Conservation (phyloP, 345 rosid species). For the Dimocarpus longan region DNA sequence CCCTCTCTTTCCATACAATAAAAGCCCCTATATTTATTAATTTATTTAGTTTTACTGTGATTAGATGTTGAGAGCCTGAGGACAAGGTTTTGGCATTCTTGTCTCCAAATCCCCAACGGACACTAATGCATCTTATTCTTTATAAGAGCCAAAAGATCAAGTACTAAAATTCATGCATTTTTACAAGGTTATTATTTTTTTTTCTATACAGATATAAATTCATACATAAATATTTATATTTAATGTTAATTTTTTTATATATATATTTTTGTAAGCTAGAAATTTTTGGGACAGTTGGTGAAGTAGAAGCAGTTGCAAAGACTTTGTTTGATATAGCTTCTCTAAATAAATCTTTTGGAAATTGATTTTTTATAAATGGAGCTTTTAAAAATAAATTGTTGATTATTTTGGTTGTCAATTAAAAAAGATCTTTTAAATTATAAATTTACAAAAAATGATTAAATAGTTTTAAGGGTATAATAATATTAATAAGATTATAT, state of each 20-base stretch:
- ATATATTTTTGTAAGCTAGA: conserved; percentile 52
- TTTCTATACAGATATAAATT: neutral
- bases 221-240: neutral
- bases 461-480: too few species aligned
- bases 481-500: too few species aligned
- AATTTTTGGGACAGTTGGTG: conserved; percentile 59
- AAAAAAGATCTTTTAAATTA: too few species aligned
- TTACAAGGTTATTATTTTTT: neutral
- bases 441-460: too few species aligned
- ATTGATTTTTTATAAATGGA: too few species aligned
- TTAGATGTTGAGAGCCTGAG: conserved; percentile 71
- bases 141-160: conserved; percentile 77
- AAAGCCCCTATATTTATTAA: neutral
- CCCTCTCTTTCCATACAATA: neutral
- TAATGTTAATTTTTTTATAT: neutral
- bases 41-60: conserved; percentile 4
- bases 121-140: conserved; percentile 76
- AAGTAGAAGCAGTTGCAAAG: conserved; percentile 57
- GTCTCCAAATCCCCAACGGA: conserved; percentile 54
- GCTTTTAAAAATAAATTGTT: too few species aligned
- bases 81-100: conserved; percentile 89
- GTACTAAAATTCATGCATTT: conserved; percentile 4
- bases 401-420: too few species aligned
- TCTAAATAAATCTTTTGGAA: too few species aligned
- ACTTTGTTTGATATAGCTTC: too few species aligned